Evolutionary conservation across 306 rosid species (phyloP), one percentile per base, ranked within the genome.

Genomic region (Lupinus albus): DNA sequence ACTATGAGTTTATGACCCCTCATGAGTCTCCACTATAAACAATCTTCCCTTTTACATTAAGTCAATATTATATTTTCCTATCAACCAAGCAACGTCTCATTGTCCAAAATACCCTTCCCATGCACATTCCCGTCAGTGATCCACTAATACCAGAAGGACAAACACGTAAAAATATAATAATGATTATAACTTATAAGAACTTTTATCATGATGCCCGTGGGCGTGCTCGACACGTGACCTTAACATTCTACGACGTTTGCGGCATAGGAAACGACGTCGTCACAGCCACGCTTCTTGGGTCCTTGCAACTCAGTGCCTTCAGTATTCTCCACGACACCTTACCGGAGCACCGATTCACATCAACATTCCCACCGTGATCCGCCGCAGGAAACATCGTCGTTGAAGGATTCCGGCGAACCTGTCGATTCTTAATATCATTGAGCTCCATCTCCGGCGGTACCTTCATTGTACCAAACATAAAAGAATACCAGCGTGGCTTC

Each of bases 401-500:
- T 1, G 84, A 70, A 0, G 83, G 55, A 35, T 61, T 86, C 76
- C 86, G 83, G 1, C 95, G 88, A 42, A 83, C 79, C 59, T 85
- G 95, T 59, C 97, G 75, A 66, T 74, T 85, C 70, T 84, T 90
- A 3, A 90, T 90, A 41, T 90, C 97, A 38, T 70, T 76, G 51
- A 90, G 95, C 2, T 87, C 97, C 97, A 90, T 90, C 81, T 87
- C 97, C 60, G 84, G 41, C 56, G 92, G 97, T 0, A 79, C 60
- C 81, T 83, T 87, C 76, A 79, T 86, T 46, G 79, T 76, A 64
- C 97, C 95, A 35, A 90, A 85, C 88, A 87, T 69, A 11, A 85
- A 49, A 21, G 84, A 73, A 47, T 79, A 80, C 96, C 96, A 89
- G 0, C 89, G 83, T 14, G 89, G 87, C 81, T 83, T 86, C 62